Base-by-base conservation (phyloP, 495 filamentous ascomycete genomes). In the Aspergillus leporis region DNA sequence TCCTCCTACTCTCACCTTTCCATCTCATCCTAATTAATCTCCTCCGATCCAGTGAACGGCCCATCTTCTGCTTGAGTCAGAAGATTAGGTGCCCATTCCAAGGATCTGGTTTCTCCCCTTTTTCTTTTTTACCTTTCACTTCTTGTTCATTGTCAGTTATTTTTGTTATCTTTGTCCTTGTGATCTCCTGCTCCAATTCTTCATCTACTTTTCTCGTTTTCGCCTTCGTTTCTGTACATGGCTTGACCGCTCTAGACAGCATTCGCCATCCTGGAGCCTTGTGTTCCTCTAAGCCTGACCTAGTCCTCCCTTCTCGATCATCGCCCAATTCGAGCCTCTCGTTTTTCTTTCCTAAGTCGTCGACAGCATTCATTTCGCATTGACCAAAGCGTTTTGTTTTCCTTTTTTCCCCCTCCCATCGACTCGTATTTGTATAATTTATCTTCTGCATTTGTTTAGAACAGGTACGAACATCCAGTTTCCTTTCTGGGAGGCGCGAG, bases 401-500 rank as follows among this genome's bases (percentile, higher is more conserved):
- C 19, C 59, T 55, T 43, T 18, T 57, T 61, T 36, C 10, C 9
- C 9, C 10, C 10, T 65, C 68, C 68, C 64, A 68, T 71, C 57
- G 13, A 23, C 57, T 66, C 76, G 72, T 75, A 76, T 65, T 61
- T 71, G 65, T 73, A 73, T 76, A 74, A 61, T 67, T 61, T 62
- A 70, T 69, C 58, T 57, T 60, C 62, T 53, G 61, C 63, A 66
- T 66, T 68, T 71, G 45, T 19, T 71, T 70, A 74, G 69, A 75
- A 62, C 70, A 76, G 74, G 74, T 77, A 70, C 60, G 66, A 31
- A 53, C 18, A 46, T 54, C 47, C 43, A 16, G 36, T 38, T 16
- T 30, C 40, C 40, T 51, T 64, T 61, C 62, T 58, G 68, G 60
- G 59, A 66, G 66, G 66, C 70, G 64, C 65, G 66, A 68, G 66